Percentiles rank a stretch among this genome's conserved stretches.
These are phyloP conservation scores for Erysiphe neolycopersici DNA, from an alignment of 2,329 filamentous ascomycete genomes.

Conservation along the genomic window DNA sequence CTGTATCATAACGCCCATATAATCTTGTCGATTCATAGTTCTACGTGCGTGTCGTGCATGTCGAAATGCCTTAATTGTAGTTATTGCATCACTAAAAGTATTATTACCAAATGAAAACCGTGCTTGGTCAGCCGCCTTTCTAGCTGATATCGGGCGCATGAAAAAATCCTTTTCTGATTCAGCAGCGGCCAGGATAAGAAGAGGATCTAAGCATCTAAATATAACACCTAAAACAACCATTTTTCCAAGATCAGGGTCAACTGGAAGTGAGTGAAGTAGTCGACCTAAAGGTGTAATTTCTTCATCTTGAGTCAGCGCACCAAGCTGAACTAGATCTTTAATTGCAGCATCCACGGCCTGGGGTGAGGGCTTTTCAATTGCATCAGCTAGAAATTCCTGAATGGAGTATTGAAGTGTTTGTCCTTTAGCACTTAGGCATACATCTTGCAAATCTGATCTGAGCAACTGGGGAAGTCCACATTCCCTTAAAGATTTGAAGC, in stretches of 20 bases:
- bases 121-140: constrained; percentile 27
- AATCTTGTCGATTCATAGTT: neutral
- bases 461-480: constrained; percentile 69
- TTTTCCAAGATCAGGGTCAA: constrained; percentile 72
- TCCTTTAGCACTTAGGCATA: constrained; percentile 85
- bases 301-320: constrained; percentile 56
- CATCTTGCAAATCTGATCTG: constrained; percentile 69
- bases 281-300: constrained; percentile 61
- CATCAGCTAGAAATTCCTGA: constrained; percentile 49
- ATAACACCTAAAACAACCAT: constrained; percentile 81
- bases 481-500: constrained; percentile 57
- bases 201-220: constrained; percentile 72
- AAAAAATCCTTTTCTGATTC: constrained; percentile 68
- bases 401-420: constrained; percentile 52
- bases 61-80: neutral
- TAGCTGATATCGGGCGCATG: constrained; percentile 46
- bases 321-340: constrained; percentile 53
- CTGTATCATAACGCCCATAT: neutral
- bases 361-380: constrained; percentile 61
- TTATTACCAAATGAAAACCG: neutral
- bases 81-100: neutral
- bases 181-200: constrained; percentile 64
- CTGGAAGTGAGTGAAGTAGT: constrained; percentile 71
- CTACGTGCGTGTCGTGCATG: constrained; percentile 10
- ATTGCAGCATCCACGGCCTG: constrained; percentile 65